Evolutionary conservation across 306 rosid genomes (phyloP), one percentile per base, ranked within the genome.

Genomic region (Prinsepia uniflora): DNA sequence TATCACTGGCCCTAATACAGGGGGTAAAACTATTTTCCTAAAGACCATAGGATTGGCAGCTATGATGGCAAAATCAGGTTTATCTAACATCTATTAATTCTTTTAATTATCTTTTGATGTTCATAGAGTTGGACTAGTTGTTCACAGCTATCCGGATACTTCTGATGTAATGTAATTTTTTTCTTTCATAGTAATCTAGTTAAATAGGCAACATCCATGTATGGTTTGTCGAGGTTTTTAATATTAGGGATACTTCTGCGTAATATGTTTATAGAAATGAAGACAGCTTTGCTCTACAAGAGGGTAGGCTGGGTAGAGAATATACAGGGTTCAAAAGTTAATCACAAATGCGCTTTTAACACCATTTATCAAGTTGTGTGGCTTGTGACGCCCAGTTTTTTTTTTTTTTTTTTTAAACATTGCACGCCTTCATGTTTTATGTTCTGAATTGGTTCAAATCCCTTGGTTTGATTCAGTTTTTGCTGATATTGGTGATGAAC

Each of bases 31-130:
- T 52, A 87, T 94, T 81, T 86, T 92, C 84, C 79, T 94, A 79
- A 91, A 94, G 81, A 94, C 99, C 6, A 59, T 94, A 45, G 99
- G 96, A 80, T 83, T 91, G 88, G 91, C 97, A 81, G 96, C 92
- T 74, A 88, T 89, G 92, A 90, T 94, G 99, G 97, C 97, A 73
- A 94, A 87, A 79, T 90, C 99, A 94, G 97, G 99, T 94, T 53
- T 56, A 19, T 70, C 72, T 57, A 54, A 74, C 48, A 42, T 74
- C 10, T 72, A 44, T 50, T 56, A 42, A 24, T 56, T 55, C 8
- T 42, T 68, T 13, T 41, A 58, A 20, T 49, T 44, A 67, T 47
- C 42, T 36, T 42, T 67, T 45, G 44, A 12, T 30, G 61, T 70
- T 22, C 48, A 41, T 59, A 40, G 46, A 80, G 66, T 48, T 43